phyloP scores from a whole-genome alignment of 1,139 yeast species.

The Magnusiomyces tetraspermus region DNA sequence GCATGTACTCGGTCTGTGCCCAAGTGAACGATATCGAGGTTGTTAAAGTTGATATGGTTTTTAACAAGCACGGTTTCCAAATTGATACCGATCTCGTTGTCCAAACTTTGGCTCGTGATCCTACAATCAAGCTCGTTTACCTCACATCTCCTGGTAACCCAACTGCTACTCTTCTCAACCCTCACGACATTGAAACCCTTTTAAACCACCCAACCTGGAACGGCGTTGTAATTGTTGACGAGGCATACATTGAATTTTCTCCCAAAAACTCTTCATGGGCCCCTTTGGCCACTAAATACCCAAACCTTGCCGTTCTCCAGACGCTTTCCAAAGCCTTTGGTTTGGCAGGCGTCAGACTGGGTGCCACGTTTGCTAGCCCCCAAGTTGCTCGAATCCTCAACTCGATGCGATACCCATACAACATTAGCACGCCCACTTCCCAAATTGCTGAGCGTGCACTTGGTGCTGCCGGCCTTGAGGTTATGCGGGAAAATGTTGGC shows the following conservation, averaged over 20 bases:
- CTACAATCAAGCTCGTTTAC: constrained; percentile 60
- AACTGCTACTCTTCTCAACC: constrained; percentile 59
- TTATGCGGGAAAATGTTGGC: constrained; percentile 49
- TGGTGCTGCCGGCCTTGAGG: constrained; percentile 43
- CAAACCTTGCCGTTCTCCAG: constrained; percentile 80
- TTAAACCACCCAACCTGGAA: constrained; percentile 50
- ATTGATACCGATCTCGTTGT: constrained; percentile 51
- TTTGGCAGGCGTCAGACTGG: constrained; percentile 85
- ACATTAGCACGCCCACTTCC: constrained; percentile 76
- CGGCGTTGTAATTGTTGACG: constrained; percentile 82
- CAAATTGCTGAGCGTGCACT: constrained; percentile 69
- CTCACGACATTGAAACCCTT: constrained; percentile 42
- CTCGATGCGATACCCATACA: constrained; percentile 92
- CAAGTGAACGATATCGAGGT: constrained; percentile 76
- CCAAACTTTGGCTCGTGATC: constrained; percentile 45
- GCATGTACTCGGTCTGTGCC: constrained; percentile 92
- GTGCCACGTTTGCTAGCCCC: constrained; percentile 59
- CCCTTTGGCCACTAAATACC: constrained; percentile 73
- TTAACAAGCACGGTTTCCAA: constrained; percentile 45
- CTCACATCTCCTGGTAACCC: constrained; percentile 99
- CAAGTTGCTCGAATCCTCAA: constrained; percentile 61
- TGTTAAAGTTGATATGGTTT: constrained; percentile 58
- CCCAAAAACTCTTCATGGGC: constrained; percentile 58
- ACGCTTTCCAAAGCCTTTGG: constrained; percentile 94
- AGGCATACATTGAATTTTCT: constrained; percentile 88